A percentile compares a stretch with the other conserved stretches of the same genome.
Evolutionary conservation across 148 eudicot genomes (phyloP).

Genomic region (Salicornia ramosissima): DNA sequence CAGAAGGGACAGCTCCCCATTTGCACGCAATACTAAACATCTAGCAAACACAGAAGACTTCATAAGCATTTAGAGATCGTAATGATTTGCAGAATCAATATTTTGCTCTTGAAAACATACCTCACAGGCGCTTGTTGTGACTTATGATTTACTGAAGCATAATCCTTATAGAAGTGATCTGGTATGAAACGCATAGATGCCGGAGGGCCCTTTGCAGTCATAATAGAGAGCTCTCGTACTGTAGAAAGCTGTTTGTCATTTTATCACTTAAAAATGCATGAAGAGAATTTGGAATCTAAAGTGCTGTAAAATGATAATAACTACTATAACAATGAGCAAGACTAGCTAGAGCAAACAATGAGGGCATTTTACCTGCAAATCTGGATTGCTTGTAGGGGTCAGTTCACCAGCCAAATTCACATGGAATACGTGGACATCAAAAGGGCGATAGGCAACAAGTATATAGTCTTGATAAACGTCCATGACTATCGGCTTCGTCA

Average conservation of each 20-base stretch:
- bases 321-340: not conserved
- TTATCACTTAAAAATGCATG: slow-evolving; percentile 94
- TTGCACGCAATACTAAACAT: slow-evolving; percentile 78
- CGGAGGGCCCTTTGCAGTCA: slow-evolving; percentile 98
- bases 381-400: slow-evolving; percentile 71
- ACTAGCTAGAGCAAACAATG: slow-evolving; percentile 7
- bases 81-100: not conserved
- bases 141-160: slow-evolving; percentile 28
- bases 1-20: slow-evolving; percentile 85
- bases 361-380: slow-evolving; percentile 59
- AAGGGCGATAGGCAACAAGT: slow-evolving; percentile 87
- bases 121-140: slow-evolving; percentile 72
- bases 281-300: slow-evolving; percentile 29
- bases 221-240: slow-evolving; percentile 99
- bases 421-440: slow-evolving; percentile 89
- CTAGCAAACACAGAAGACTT: slow-evolving; percentile 33
- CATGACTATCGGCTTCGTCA: slow-evolving; percentile 90
- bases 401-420: slow-evolving; percentile 78
- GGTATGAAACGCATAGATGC: slow-evolving; percentile 93
- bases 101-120: slow-evolving; percentile 30
- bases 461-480: slow-evolving; percentile 87
- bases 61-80: slow-evolving; percentile 14
- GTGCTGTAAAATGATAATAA: slow-evolving; percentile 16
- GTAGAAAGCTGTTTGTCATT: slow-evolving; percentile 99
- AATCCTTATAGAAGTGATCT: slow-evolving; percentile 59